These are phyloP conservation scores for Fusarium odoratissimum DNA, from an alignment of 2,329 filamentous ascomycete species.

Conservation along the genomic window DNA sequence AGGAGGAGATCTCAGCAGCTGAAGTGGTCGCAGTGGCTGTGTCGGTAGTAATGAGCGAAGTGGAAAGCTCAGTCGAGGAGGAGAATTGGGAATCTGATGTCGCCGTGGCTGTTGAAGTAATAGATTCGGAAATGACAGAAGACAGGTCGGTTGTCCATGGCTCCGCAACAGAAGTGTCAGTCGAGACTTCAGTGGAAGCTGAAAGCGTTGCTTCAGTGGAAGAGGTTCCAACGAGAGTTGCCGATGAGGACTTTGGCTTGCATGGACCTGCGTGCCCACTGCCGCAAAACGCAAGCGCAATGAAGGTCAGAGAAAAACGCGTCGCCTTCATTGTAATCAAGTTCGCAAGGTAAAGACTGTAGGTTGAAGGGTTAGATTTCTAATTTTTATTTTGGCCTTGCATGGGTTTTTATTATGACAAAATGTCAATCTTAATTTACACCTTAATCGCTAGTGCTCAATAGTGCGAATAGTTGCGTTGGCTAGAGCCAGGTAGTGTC, in stretches of 20 bases:
- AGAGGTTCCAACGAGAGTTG: background rate
- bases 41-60: background rate
- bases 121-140: background rate
- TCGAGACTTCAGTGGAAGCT: background rate
- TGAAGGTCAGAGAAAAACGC: background rate
- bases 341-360: background rate
- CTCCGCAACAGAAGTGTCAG: background rate
- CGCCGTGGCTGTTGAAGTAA: background rate
- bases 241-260: background rate
- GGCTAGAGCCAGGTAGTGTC: accelerated
- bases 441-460: background rate
- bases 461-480: background rate
- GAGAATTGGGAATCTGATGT: background rate
- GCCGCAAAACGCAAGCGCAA: background rate
- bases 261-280: background rate
- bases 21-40: background rate
- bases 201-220: background rate
- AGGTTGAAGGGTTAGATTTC: background rate
- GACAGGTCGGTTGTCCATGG: background rate
- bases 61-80: background rate
- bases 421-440: background rate
- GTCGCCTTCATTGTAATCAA: background rate
- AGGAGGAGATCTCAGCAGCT: too few species aligned
- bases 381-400: background rate
- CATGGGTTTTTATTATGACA: background rate